Evolutionary conservation across 2,329 filamentous ascomycete species (phyloP), one percentile per base, ranked within the genome.

Genomic region (Hypoxylon sp.): DNA sequence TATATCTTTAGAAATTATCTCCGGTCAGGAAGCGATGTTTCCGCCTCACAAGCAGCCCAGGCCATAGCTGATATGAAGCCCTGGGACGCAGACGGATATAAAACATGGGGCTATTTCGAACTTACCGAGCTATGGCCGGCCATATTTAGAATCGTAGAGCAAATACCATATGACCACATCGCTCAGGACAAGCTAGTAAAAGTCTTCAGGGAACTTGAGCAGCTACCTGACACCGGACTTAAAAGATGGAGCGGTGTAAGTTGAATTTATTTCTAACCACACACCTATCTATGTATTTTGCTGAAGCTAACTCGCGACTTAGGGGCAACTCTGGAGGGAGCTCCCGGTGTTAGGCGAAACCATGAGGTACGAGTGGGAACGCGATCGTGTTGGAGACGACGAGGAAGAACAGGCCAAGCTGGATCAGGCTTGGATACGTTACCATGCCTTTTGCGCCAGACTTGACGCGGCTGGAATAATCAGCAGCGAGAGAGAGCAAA

Each of bases 401-500:
- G 64, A 70, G 17, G 68, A 69, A 20, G 58, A 72, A 30, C 64
- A 69, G 8, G 56, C 57, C 2, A 33, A 48, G 20, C 54, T 69
- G 7, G 56, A 61, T 5, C 30, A 30, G 1, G 55, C 64, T 1
- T 74, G 72, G 67, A 46, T 78, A 11, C 73, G 73, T 1, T 75
- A 77, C 46, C 75, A 78, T 54, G 75, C 77, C 13, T 77, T 79
- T 65, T 64, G 69, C 1, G 76, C 77, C 10, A 69, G 66, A 17
- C 70, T 78, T 5, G 58, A 74, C 2, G 72, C 72, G 35, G 73
- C 73, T 13, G 75, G 72, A 1, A 62, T 77, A 10, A 56, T 69
- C 0, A 46, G 65, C n/a, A 64, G 62, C 2, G 46, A 56, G 1
- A 74, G 66, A 22, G 70, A 72, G 7, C 67, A 71, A 7, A 67